Evolutionary conservation across 495 filamentous ascomycete species (phyloP).

Genomic region (Trichoderma asperelloides): DNA sequence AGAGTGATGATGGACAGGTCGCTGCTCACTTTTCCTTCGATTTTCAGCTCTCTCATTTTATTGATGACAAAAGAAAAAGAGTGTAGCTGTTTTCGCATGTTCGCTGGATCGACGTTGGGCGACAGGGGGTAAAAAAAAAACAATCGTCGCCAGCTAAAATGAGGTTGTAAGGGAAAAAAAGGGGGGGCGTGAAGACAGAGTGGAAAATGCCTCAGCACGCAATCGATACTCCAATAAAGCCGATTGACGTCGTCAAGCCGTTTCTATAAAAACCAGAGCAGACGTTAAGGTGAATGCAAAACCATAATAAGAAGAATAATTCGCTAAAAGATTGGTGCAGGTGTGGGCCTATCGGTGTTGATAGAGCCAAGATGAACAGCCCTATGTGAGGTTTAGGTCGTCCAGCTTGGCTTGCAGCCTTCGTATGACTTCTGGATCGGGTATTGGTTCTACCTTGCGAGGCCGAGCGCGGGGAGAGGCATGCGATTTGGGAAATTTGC

Average conservation of each 20-base stretch:
- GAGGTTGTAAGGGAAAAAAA: not conserved
- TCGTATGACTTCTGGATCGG: slow-evolving; percentile 55
- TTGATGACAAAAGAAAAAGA: not conserved
- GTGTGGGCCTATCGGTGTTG: not conserved
- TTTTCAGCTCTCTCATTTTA: not conserved
- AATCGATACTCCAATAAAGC: not conserved
- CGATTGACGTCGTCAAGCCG: not conserved
- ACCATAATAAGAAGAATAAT: not conserved
- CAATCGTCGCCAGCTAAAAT: not conserved
- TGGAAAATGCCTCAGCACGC: not conserved
- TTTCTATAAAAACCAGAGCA: not conserved
- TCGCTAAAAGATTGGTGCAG: not conserved
- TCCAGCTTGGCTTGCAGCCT: slow-evolving; percentile 52
- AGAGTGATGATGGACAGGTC: not conserved
- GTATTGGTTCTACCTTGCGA: slow-evolving; percentile 50
- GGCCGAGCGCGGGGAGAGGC: slow-evolving; percentile 41
- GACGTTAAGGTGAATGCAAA: not conserved
- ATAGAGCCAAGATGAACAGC: not conserved
- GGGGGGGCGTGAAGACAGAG: not conserved
- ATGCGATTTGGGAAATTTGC: slow-evolving; percentile 47
- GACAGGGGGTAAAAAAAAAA: not conserved
- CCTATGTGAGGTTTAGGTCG: slow-evolving; percentile 19
- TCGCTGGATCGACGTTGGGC: not conserved
- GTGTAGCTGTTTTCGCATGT: not conserved
- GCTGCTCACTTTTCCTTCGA: not conserved